phyloP scores from a whole-genome alignment of 306 rosid species.

The Ormosia semicastrata region DNA sequence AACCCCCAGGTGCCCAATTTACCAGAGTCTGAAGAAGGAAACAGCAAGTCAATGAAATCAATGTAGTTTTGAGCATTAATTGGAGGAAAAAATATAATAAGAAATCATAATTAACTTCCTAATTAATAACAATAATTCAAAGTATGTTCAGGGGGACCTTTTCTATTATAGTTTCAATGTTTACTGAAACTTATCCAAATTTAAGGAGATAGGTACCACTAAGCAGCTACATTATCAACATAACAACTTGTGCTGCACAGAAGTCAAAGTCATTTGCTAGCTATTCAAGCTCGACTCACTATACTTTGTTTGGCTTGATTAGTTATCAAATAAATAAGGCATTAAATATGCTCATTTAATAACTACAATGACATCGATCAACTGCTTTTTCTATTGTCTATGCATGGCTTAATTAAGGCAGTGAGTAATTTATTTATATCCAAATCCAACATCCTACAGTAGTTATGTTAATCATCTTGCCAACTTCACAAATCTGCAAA shows the following conservation, averaged over 20 bases:
- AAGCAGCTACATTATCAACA: background rate
- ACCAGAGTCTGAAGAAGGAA: slow-evolving; percentile 67
- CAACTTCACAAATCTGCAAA: background rate
- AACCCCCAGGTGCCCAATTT: slow-evolving; percentile 89
- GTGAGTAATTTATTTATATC: background rate
- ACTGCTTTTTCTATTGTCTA: background rate
- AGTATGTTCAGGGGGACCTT: background rate
- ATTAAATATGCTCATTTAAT: background rate
- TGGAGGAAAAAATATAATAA: background rate
- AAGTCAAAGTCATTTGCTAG: background rate
- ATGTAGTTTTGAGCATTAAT: slow-evolving; percentile 13
- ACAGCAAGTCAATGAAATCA: slow-evolving; percentile 23
- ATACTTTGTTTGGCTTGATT: background rate
- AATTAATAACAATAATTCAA: background rate
- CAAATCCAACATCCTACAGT: background rate
- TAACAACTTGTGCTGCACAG: background rate
- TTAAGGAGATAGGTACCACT: slow-evolving; percentile 11
- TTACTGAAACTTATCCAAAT: slow-evolving; percentile 25
- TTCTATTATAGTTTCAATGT: background rate
- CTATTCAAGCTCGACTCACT: background rate
- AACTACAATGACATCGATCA: background rate
- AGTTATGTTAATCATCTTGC: background rate
- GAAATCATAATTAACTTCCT: background rate
- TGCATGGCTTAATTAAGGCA: background rate
- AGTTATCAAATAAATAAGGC: slow-evolving; percentile 4